Base-by-base conservation (phyloP, 2,329 filamentous ascomycete genomes). In the Ophiocordyceps sinensis region DNA sequence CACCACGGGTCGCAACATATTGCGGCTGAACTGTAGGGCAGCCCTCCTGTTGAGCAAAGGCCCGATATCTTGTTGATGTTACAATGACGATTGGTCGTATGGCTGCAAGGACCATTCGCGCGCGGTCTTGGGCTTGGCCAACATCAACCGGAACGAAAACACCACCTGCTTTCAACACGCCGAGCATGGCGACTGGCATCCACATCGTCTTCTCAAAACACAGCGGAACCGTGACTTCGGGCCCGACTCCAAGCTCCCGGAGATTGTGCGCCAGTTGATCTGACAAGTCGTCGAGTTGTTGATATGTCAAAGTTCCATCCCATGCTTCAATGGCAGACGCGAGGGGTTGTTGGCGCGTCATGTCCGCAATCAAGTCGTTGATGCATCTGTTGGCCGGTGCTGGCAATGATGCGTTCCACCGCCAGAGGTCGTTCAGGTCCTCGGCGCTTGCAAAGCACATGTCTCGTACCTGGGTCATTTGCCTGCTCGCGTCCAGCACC, bases 151-250 rank as follows among this genome's bases (percentile, higher is more conserved):
- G 35, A 12, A 21, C 11, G n/a, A 30, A 30, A 11, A 34, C 31
- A 10, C 9, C 31, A 9, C 31, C 31, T 8, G 31, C 31, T 14
- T 34, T 34, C 13, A 34, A 13, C 13, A 14, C 14, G 10, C 31
- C 12, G 30, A 56, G 28, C 43, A 54, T 51, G 2, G 49, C 46
- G 2, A 54, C 45, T 3, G 47, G 35, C 28, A 47, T 46, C 46
- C 43, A 48, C 17, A 35, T 28, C 3, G 49, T 52, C 45, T 56
- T 56, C 19, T 49, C 45, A 23, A 54, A 52, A 35, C 38, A 45
- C 3, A 50, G 19, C 19, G 47, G 46, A 11, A 50, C 44, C 14
- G 50, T 28, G 8, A 41, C 36, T 32, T 43, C 41, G 1, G 41
- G 41, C 28, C 31, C 14, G 14, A 31, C 39, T 28, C 19, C 30